Evolutionary conservation across 2,329 filamentous ascomycete species (phyloP).

Genomic region (Talaromyces islandicus): DNA sequence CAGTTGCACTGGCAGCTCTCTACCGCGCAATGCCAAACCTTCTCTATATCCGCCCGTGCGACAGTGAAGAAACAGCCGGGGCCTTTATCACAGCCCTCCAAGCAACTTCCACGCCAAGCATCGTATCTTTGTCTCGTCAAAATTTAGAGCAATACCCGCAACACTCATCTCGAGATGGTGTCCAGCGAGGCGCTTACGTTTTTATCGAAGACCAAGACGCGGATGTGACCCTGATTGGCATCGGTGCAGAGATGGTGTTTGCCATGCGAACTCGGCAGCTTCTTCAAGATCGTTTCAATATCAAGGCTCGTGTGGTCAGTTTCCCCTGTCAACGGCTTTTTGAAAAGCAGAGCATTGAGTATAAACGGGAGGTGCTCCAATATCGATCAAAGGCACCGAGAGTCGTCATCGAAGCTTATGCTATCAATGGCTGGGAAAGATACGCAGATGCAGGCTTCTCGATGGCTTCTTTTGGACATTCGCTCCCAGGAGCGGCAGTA

Average conservation of each 20-base stretch:
- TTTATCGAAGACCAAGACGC: constrained; percentile 31
- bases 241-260: constrained; percentile 47
- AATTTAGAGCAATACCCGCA: constrained; percentile 32
- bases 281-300: constrained; percentile 30
- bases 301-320: constrained; percentile 43
- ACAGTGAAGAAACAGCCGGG: constrained; percentile 51
- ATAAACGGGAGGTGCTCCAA: constrained; percentile 39
- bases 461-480: constrained; percentile 40
- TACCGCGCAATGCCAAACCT: constrained; percentile 60
- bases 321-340: constrained; percentile 49
- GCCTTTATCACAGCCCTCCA: constrained; percentile 37
- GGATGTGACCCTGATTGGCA: constrained; percentile 44
- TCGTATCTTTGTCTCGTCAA: constrained; percentile 42
- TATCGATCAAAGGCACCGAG: constrained; percentile 33
- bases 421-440: constrained; percentile 47
- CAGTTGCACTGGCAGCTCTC: constrained; percentile 51
- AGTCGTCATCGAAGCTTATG: constrained; percentile 47
- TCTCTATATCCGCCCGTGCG: constrained; percentile 54
- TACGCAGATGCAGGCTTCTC: constrained; percentile 45
- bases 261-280: constrained; percentile 39
- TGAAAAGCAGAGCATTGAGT: constrained; percentile 41
- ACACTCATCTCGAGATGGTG: constrained; percentile 29
- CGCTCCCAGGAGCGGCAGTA: constrained; percentile 16
- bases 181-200: constrained; percentile 38
- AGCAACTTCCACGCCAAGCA: constrained; percentile 34